These are phyloP conservation scores for Backusella circina DNA, from an alignment of 192 early-diverging fungal genomes.

Conservation along the genomic window DNA sequence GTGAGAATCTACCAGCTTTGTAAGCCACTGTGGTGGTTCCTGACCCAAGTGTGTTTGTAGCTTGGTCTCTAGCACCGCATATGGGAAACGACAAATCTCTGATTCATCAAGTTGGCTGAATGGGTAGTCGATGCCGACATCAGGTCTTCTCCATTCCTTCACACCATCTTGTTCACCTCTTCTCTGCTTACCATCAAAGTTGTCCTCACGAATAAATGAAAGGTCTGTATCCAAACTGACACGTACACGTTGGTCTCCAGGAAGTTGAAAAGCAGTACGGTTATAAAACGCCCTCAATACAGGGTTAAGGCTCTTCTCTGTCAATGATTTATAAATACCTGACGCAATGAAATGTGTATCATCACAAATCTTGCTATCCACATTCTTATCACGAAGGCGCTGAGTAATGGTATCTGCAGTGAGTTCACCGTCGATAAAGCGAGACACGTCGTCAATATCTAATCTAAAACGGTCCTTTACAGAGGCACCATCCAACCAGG, in stretches of 20 bases:
- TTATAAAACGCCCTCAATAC: conserved; percentile 33
- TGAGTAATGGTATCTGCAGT: conserved; percentile 56
- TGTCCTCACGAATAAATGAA: conserved; percentile 92
- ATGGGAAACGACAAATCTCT: conserved; percentile 34
- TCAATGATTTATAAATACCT: conserved; percentile 25
- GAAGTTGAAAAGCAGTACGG: conserved; percentile 38
- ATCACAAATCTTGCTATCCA: conserved; percentile 57
- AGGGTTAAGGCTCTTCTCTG: conserved; percentile 26
- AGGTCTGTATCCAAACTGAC: conserved; percentile 95
- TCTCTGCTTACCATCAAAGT: conserved; percentile 51
- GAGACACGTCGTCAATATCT: conserved; percentile 17
- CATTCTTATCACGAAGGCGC: conserved; percentile 61
- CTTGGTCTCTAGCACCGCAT: conserved; percentile 35
- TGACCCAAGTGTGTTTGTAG: conserved; percentile 47
- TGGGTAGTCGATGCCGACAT: conserved; percentile 74
- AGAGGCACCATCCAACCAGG: conserved; percentile 32
- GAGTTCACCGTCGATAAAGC: conserved; percentile 12
- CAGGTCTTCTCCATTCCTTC: conserved; percentile 88
- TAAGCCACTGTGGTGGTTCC: conserved; percentile 44
- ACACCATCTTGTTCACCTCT: conserved; percentile 66
- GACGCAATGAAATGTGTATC: conserved; percentile 45
- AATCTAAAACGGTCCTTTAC: conserved; percentile 36
- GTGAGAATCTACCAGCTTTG: conserved; percentile 37
- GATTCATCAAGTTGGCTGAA: conserved; percentile 50
- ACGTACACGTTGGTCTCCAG: conserved; percentile 76